A percentile compares a stretch with the other conserved stretches of the same genome.
These are phyloP conservation scores for Immersiporthe knoxdaviesiana DNA, from an alignment of 2,329 filamentous ascomycete genomes.

Conservation along the genomic window DNA sequence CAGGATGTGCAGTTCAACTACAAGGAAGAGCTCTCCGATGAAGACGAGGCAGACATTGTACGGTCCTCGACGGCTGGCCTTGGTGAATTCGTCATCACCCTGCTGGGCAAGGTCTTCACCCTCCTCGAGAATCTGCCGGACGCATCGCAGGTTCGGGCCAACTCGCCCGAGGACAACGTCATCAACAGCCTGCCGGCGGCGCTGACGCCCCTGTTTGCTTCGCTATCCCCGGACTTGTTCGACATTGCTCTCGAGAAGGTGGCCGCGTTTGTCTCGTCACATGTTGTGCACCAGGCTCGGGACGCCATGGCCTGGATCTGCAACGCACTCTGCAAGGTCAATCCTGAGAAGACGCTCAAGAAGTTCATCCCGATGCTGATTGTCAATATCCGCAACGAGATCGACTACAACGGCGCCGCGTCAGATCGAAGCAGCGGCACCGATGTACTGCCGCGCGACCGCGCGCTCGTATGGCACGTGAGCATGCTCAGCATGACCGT, in stretches of 20 bases:
- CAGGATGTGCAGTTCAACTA: slow-evolving; percentile 87
- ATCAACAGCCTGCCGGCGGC: slow-evolving; percentile 94
- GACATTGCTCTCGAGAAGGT: slow-evolving; percentile 92
- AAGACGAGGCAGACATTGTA: slow-evolving; percentile 84
- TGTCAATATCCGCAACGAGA: slow-evolving; percentile 91
- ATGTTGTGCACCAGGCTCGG: slow-evolving; percentile 94
- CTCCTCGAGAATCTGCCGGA: slow-evolving; percentile 94
- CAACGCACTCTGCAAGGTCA: slow-evolving; percentile 93
- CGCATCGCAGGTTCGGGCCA: slow-evolving; percentile 81
- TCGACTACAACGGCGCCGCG: slow-evolving; percentile 93
- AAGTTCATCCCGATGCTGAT: slow-evolving; percentile 89
- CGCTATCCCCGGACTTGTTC: slow-evolving; percentile 89
- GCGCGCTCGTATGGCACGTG: slow-evolving; percentile 89
- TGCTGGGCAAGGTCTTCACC: slow-evolving; percentile 93
- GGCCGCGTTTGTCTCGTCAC: slow-evolving; percentile 85
- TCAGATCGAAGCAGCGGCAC: slow-evolving; percentile 92
- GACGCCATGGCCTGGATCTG: slow-evolving; percentile 99
- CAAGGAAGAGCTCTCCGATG: slow-evolving; percentile 76
- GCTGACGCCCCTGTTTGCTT: slow-evolving; percentile 85
- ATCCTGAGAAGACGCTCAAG: slow-evolving; percentile 90
- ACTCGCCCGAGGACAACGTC: slow-evolving; percentile 94
- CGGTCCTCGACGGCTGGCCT: slow-evolving; percentile 94
- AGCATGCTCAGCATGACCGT: slow-evolving; percentile 98
- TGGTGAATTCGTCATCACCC: slow-evolving; percentile 86
- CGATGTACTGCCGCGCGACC: slow-evolving; percentile 89